These are phyloP conservation scores for Phytophthora fragariaefolia DNA, from an alignment of 352 stramenopile genomes.

Conservation along the genomic window DNA sequence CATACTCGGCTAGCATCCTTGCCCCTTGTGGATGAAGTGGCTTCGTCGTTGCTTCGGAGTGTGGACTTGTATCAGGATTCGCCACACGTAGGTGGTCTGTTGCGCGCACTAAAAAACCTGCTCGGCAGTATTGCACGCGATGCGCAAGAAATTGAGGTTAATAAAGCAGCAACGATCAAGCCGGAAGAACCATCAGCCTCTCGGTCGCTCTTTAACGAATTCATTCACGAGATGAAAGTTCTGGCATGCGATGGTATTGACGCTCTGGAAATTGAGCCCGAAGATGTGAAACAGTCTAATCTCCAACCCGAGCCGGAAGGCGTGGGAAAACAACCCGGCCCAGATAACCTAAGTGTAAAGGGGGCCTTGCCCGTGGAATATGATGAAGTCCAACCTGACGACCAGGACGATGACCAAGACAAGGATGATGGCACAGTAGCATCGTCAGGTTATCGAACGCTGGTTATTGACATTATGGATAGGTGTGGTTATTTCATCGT, in stretches of 20 bases:
- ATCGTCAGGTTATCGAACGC: constrained; percentile 46
- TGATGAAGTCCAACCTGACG: constrained; percentile 41
- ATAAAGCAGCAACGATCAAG: constrained; percentile 7
- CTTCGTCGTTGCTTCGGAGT: constrained; percentile 67
- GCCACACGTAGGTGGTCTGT: constrained; percentile 46
- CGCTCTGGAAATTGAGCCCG: constrained; percentile 30
- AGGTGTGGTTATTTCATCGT: constrained; percentile 80
- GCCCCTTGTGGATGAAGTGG: constrained; percentile 80
- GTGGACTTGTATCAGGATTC: constrained; percentile 84
- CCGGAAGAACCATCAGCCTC: constrained; percentile 7
- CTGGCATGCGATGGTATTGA: constrained; percentile 45
- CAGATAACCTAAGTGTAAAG: constrained; percentile 46
- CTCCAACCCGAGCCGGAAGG: no score
- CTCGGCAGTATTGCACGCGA: constrained; percentile 51
- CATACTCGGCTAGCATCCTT: constrained; percentile 73
- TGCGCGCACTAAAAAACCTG: constrained; percentile 72
- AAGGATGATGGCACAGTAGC: constrained; percentile 19
- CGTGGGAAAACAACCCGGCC: constrained; percentile 11
- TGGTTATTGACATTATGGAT: constrained; percentile 80
- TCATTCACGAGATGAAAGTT: constrained; percentile 74
- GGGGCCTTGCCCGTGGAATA: constrained; percentile 77
- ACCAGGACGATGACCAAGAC: constrained; percentile 34
- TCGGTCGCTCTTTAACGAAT: constrained; percentile 44
- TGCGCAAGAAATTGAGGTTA: constrained; percentile 13
- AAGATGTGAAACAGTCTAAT: no score